Conservation (phyloP, 805 yeast genomes). For the Cyberlindnera maclurae region DNA sequence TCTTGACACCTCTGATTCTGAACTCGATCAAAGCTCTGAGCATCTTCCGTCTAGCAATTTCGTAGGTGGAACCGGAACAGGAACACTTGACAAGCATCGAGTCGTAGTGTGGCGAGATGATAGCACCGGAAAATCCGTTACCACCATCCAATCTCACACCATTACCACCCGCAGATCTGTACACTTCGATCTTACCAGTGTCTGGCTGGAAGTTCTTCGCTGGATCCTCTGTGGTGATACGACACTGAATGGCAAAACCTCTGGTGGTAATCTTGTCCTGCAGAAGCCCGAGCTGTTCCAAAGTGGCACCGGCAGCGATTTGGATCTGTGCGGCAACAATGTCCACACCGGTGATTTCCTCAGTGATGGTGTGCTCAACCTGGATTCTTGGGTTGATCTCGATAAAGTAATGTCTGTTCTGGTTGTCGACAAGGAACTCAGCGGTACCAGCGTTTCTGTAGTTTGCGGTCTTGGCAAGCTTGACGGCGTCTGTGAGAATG, state of each 20-base stretch:
- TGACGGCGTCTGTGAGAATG: constrained; percentile 90
- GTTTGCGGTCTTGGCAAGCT: constrained; percentile 78
- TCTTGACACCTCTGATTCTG: constrained; percentile 98
- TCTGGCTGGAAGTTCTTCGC: constrained; percentile 96
- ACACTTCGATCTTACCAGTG: constrained; percentile 96
- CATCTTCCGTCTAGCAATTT: constrained; percentile 97
- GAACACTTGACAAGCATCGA: constrained; percentile 97
- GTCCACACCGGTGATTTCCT: constrained; percentile 97
- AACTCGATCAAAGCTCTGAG: constrained; percentile 93
- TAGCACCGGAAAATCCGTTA: constrained; percentile 94
- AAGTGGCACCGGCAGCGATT: constrained; percentile 96
- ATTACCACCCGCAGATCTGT: constrained; percentile 98
- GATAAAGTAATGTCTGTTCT: constrained; percentile 93
- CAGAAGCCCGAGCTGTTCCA: constrained; percentile 82
- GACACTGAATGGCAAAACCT: constrained; percentile 98
- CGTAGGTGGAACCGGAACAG: constrained; percentile 94
- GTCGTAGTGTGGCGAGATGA: constrained; percentile 95
- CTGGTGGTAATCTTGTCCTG: constrained; percentile 94
- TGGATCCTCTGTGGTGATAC: constrained; percentile 98
- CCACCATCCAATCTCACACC: constrained; percentile 99
- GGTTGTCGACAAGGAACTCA: constrained; percentile 88
- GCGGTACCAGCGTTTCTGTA: constrained; percentile 98
- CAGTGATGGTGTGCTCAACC: constrained; percentile 98
- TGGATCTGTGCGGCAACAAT: constrained; percentile 97
- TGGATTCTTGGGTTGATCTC: constrained; percentile 98